Conservation (phyloP, 1,284 basidiomycete genomes). For the Trichosporon sp. region DNA sequence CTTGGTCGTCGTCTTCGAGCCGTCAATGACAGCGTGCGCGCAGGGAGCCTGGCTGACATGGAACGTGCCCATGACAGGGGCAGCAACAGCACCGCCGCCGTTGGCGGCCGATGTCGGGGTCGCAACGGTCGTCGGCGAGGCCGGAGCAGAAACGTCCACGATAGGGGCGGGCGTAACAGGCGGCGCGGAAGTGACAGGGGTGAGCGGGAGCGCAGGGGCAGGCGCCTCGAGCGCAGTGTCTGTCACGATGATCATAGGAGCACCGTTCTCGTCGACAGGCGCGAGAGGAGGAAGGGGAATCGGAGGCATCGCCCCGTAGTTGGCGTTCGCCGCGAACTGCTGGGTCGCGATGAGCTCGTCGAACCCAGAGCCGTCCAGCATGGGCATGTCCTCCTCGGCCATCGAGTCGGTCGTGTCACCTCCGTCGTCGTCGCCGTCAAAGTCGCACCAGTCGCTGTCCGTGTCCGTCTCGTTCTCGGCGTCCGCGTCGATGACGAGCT, state of each 20-base stretch:
- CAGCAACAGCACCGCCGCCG: slow-evolving; percentile 7
- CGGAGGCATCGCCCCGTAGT: slow-evolving; percentile 2
- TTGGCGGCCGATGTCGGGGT: slow-evolving; percentile 14
- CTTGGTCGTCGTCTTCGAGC: slow-evolving; percentile 40
- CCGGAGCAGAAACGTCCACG: slow-evolving; percentile 12
- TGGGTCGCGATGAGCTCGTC: slow-evolving; percentile 38
- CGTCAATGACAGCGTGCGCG: slow-evolving; percentile 45
- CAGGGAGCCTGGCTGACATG: slow-evolving; percentile 35
- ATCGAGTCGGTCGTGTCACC: slow-evolving; percentile 48
- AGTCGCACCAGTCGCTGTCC: slow-evolving; percentile 34
- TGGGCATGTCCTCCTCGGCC: slow-evolving; percentile 49
- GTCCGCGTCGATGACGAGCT: slow-evolving; percentile 42
- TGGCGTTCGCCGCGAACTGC: slow-evolving; percentile 16
- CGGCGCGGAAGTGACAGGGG: slow-evolving; percentile 14
- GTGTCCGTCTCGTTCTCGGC: slow-evolving; percentile 29
- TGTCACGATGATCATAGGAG: slow-evolving; percentile 28
- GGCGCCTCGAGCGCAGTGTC: slow-evolving; percentile 17
- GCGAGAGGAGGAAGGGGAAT: background rate
- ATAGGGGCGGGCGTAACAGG: slow-evolving; percentile 3
- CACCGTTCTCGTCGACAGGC: slow-evolving; percentile 1
- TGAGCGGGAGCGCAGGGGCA: slow-evolving; percentile 28
- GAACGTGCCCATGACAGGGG: slow-evolving; percentile 43
- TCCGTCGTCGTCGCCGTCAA: slow-evolving; percentile 33
- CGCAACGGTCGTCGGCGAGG: slow-evolving; percentile 8
- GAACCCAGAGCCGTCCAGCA: slow-evolving; percentile 42